phyloP scores from a whole-genome alignment of 768 basidiomycete species.

The Russula sp. region DNA sequence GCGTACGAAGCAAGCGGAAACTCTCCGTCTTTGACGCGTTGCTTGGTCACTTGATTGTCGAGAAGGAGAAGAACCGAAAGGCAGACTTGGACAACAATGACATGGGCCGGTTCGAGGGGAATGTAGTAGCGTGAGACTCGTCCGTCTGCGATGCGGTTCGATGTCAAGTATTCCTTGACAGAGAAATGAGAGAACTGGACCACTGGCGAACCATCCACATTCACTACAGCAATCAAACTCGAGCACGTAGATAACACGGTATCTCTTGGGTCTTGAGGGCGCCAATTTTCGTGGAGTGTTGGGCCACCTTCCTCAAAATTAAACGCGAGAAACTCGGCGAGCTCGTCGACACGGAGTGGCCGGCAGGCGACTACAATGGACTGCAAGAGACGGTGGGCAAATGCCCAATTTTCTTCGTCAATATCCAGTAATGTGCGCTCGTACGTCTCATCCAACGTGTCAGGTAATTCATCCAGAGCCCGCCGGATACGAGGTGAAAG shows the following conservation, averaged over 20 bases:
- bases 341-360: background rate
- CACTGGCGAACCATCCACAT: too few relatives aligned
- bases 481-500: background rate
- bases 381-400: background rate
- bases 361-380: background rate
- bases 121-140: too few relatives aligned
- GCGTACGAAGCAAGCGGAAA: too few relatives aligned
- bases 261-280: background rate
- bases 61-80: too few relatives aligned
- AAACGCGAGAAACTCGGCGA: background rate
- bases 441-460: background rate
- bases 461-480: background rate
- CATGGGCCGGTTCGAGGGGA: too few relatives aligned
- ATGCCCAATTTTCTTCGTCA: background rate
- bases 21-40: too few relatives aligned
- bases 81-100: too few relatives aligned
- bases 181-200: too few relatives aligned
- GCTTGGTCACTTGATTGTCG: too few relatives aligned
- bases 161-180: too few relatives aligned
- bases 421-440: background rate
- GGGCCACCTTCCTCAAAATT: background rate
- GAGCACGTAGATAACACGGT: background rate
- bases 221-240: background rate
- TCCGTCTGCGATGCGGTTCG: too few relatives aligned
- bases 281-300: background rate